Evolutionary conservation across 176 grass and related monocot genomes (phyloP), one percentile per base, ranked within the genome.

Genomic region (Dactylis glomerata): DNA sequence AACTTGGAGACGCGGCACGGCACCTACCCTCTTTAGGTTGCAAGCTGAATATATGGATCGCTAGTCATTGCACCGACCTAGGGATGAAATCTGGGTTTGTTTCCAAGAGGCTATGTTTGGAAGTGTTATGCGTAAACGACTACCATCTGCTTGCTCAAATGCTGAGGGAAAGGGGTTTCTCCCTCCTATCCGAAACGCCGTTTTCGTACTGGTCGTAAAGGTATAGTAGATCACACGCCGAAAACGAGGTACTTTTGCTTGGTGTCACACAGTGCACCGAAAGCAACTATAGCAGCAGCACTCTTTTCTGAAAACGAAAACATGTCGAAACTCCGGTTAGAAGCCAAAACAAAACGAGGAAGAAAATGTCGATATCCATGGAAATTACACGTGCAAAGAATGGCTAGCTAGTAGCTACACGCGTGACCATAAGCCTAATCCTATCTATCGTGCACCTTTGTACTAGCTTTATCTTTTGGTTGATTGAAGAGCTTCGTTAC

Each of bases 381-480:
- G 7, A 8, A 20, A 27, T 13, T 64, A 58, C 46, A 76, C 70
- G 77, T 76, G 82, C 59, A 70, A 37, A 4, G 15, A 49, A 46
- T 33, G 47, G 26, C 46, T 57, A 3, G 62, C 16, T 33, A 73
- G n/a, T n/a, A n/a, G n/a, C n/a, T 20, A 76, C 56, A 8, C 8
- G 34, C 19, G 32, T 22, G 44, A 34, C 33, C 72, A 4, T 20
- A 77, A 14, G 76, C 72, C 86, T 77, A 87, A 77, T 38, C 59
- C 30, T 47, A 45, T 80, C 76, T n/a, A n/a, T n/a, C n/a, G 36
- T 54, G 34, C 56, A 10, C 51, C 8, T 11, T 82, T 47, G 68
- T 73, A 14, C n/a, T n/a, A n/a, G 59, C 59, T 14, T 27, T 31
- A 15, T 32, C 73, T 64, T 81, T 58, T 58, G 23, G 46, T 16